Base-by-base conservation (phyloP, 495 filamentous ascomycete genomes). In the Neurospora africana region DNA sequence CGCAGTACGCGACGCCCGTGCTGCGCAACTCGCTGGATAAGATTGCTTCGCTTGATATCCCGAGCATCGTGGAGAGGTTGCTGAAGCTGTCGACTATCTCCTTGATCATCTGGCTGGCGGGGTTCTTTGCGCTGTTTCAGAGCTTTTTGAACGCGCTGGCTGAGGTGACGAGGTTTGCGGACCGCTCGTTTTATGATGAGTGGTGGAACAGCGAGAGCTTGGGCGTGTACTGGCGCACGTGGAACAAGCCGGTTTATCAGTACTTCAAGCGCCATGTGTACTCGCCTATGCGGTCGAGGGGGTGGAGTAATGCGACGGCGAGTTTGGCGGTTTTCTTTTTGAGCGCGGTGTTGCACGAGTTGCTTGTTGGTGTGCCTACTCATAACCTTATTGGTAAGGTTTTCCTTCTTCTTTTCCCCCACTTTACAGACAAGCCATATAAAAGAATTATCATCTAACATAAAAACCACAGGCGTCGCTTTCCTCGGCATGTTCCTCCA, bases 91-190 rank as follows among this genome's bases (percentile, higher is more conserved):
- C 92, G 19, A 97, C 95, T 6, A 95, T 99, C 71, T 93, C 90
- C 33, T 84, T 99, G 11, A 87, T 98, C 69, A 96, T 97, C 76
- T 99, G 95, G 95, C 89, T 99, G 3, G 93, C 93, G 4, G 95
- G 95, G 1, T 98, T 99, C 85, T 98, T 97, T 77, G 95, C 95
- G 1, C 82, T 98, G 19, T 99, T 99, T 82, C 95, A 99, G 78
- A 91, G 89, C 5, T 87, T 90, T 43, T 82, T 99, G 21, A 99
- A 99, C 78, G 93, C 93, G 1, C 81, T 99, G 69, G 94, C 95
- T 2, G 95, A 99, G 81, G 83, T 97, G 8, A 93, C 93, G 84
- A 84, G 85, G 41, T 99, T 99, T 75, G 95, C 89, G 10, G 95
- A 99, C 81, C 88, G 95, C 21, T 91, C 95, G 67, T 99, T 98